phyloP scores from a whole-genome alignment of 345 rosid species.

The Jatropha curcas region DNA sequence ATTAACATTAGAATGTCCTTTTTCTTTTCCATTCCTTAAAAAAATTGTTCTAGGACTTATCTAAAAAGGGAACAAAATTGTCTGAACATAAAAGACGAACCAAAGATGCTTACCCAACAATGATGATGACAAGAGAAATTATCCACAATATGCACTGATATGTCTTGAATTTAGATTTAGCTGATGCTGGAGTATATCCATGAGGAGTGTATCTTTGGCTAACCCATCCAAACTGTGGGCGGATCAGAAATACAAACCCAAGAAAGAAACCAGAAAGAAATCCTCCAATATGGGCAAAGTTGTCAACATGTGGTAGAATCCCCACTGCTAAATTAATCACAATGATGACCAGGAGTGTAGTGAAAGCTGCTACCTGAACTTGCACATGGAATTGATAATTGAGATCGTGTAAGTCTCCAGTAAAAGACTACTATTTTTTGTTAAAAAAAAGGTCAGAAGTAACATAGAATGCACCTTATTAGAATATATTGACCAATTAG shows the following conservation, averaged over 20 bases:
- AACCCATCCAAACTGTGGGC: constrained; percentile 88
- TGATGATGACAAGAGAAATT: constrained; percentile 61
- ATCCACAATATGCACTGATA: constrained; percentile 78
- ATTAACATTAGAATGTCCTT: not conserved
- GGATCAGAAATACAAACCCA: constrained; percentile 82
- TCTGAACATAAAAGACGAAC: not conserved
- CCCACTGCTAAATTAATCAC: constrained; percentile 84
- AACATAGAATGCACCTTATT: constrained; percentile 56
- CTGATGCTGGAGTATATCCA: constrained; percentile 26
- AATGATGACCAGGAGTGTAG: constrained; percentile 75
- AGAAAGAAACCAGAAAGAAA: constrained; percentile 82
- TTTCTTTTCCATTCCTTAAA: not conserved
- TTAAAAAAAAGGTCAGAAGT: not conserved
- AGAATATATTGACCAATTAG: constrained; percentile 88
- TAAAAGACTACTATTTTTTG: not conserved
- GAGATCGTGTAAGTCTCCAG: not conserved
- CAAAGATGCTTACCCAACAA: constrained; percentile 59
- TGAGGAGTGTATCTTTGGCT: constrained; percentile 48
- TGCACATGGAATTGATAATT: constrained; percentile 17
- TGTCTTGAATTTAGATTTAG: constrained; percentile 57
- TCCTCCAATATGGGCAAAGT: constrained; percentile 97
- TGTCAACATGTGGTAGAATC: constrained; percentile 91
- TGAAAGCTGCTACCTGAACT: constrained; percentile 53
- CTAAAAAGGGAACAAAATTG: not conserved
- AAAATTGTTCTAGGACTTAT: not conserved